Evolutionary conservation across 2,329 filamentous ascomycete genomes (phyloP).

Genomic region (Penicillium sumatraense): DNA sequence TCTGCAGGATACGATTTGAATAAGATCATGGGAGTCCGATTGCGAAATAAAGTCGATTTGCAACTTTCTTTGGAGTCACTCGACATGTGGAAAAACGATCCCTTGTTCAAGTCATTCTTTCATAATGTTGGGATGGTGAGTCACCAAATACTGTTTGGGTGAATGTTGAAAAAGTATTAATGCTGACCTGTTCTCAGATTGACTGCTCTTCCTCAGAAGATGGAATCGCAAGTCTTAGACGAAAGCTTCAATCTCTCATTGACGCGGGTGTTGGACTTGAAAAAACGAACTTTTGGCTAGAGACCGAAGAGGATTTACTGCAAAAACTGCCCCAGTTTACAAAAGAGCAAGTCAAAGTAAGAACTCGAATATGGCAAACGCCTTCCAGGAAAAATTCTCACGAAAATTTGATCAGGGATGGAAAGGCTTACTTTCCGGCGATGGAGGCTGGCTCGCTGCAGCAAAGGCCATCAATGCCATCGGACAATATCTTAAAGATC

Average conservation of each 20-base stretch:
- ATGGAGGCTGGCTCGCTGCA: conserved; percentile 55
- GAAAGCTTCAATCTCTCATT: conserved; percentile 43
- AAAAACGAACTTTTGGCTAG: conserved; percentile 48
- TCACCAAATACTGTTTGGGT: not conserved
- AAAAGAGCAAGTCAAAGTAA: conserved; percentile 46
- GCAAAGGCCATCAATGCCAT: conserved; percentile 55
- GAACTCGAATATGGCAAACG: not conserved
- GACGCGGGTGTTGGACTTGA: conserved; percentile 37
- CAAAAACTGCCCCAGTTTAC: conserved; percentile 46
- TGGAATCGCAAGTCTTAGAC: conserved; percentile 38
- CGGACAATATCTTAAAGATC: conserved; percentile 41
- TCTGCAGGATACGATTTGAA: conserved; percentile 55
- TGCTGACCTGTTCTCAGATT: conserved; percentile 13
- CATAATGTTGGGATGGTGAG: conserved; percentile 50
- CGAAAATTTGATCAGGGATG: conserved; percentile 39
- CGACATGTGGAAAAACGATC: conserved; percentile 50
- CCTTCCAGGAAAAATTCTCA: not conserved
- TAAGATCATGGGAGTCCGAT: conserved; percentile 46
- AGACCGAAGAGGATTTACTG: conserved; percentile 51
- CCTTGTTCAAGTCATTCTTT: conserved; percentile 50
- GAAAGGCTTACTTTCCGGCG: conserved; percentile 50
- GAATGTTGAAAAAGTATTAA: not conserved
- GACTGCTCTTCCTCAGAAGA: conserved; percentile 40
- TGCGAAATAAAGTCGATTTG: conserved; percentile 15
- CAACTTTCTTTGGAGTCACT: conserved; percentile 31